Evolutionary conservation across 2,329 filamentous ascomycete genomes (phyloP).

Genomic region (Penicillium oxalicum): DNA sequence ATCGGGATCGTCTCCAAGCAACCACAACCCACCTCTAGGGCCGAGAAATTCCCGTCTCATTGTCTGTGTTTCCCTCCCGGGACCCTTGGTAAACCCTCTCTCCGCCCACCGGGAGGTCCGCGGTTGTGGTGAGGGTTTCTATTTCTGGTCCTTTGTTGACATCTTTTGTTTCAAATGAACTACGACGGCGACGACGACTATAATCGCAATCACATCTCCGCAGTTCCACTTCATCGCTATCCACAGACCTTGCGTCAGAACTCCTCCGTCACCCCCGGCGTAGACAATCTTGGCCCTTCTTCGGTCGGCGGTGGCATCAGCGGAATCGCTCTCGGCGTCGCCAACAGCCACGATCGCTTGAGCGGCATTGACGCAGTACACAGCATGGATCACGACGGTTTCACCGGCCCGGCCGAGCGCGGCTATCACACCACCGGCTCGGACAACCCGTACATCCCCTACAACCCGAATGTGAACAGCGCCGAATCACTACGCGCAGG

Average conservation of each 20-base stretch:
- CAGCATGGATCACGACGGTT: conserved; percentile 27
- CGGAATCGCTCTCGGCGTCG: conserved; percentile 61
- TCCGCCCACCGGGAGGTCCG: background rate
- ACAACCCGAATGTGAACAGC: conserved; percentile 14
- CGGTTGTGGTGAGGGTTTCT: no score
- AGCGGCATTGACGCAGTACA: conserved; percentile 60
- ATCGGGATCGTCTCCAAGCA: no score
- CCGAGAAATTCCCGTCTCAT: no score
- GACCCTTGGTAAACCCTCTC: background rate
- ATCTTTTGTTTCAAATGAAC: conserved; percentile 2
- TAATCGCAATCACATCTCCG: conserved; percentile 9
- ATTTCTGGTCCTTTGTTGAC: background rate
- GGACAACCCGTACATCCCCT: conserved; percentile 35
- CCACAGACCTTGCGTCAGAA: conserved; percentile 29
- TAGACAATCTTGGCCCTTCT: conserved; percentile 60
- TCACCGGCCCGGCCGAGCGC: conserved; percentile 31
- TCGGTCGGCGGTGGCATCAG: conserved; percentile 60
- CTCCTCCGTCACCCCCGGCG: conserved; percentile 51
- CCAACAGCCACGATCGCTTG: conserved; percentile 58
- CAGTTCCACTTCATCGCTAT: conserved; percentile 17
- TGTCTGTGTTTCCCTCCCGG: no score
- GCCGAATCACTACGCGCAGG: conserved; percentile 29
- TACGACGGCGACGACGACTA: conserved; percentile 5
- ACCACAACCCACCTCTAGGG: no score
- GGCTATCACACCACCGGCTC: conserved; percentile 30